Conservation (phyloP, 2,329 filamentous ascomycete species). For the Cadophora sp. region DNA sequence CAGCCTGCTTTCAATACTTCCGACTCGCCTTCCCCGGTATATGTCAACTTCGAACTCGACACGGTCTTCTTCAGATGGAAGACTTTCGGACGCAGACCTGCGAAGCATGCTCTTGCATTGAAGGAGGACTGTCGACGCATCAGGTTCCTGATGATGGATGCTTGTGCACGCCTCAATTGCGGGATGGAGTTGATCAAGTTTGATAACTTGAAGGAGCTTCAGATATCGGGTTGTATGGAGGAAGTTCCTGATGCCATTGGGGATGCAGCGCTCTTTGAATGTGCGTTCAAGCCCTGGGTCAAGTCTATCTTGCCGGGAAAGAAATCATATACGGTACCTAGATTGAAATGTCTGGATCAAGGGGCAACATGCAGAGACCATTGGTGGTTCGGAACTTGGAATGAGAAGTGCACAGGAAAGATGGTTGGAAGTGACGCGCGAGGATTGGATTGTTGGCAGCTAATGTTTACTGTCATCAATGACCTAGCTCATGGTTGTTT, state of each 20-base stretch:
- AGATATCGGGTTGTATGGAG: slow-evolving; percentile 19
- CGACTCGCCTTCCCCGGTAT: slow-evolving; percentile 2
- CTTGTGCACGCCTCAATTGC: slow-evolving; percentile 14
- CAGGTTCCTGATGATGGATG: slow-evolving; percentile 15
- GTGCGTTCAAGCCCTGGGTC: slow-evolving; percentile 10
- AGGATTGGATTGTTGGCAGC: slow-evolving; percentile 14
- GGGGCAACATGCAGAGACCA: slow-evolving; percentile 14
- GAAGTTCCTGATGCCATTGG: slow-evolving; percentile 3
- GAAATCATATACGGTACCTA: slow-evolving; percentile 6
- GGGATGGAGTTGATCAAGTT: slow-evolving; percentile 20
- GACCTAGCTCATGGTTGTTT: slow-evolving; percentile 21
- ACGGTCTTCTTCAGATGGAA: slow-evolving; percentile 18
- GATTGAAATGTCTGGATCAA: slow-evolving; percentile 14
- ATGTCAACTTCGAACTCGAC: slow-evolving; percentile 25
- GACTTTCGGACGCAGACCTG: slow-evolving; percentile 19
- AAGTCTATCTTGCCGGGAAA: background rate
- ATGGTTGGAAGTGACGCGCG: background rate
- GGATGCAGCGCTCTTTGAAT: background rate
- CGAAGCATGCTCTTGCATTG: slow-evolving; percentile 12
- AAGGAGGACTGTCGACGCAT: slow-evolving; percentile 12
- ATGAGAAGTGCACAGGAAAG: slow-evolving; percentile 19
- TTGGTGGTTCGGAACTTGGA: slow-evolving; percentile 27
- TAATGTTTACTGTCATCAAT: slow-evolving; percentile 18
- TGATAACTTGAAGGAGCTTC: slow-evolving; percentile 20
- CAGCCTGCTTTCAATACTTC: slow-evolving; percentile 15